Evolutionary conservation across 169 alveolate genomes (phyloP), one percentile per base, ranked within the genome.

Genomic region (Eimeria sp.): DNA sequence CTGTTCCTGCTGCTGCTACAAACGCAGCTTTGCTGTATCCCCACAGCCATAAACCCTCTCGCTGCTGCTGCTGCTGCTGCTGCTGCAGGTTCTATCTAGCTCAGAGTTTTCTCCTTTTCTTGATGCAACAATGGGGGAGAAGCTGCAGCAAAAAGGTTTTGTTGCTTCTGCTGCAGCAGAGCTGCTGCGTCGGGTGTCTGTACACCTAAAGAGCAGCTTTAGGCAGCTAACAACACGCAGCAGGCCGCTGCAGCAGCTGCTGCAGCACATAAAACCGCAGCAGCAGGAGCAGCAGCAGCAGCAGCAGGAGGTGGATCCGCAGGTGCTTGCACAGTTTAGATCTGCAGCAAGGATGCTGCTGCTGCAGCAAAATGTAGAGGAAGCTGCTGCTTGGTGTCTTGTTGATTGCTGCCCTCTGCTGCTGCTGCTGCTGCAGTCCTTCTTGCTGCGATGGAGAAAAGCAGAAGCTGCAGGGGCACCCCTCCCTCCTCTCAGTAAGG

Each of bases 101-200:
- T 40, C 88, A 2, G 88, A 78, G 16, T 14, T 49, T 6, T 78
- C 88, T 49, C 88, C 88, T n/a, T 45, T 78, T 78, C 25, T 22
- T 5, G 63, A 78, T 40, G 16, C 5, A 3, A 78, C 67, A 7
- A 78, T 78, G 88, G 88, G 67, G 30, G 88, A 78, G 43, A 9
- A 65, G 63, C 34, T 78, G 43, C 88, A 47, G 65, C 34, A 43
- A 13, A 43, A 13, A 25, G 88, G 88, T 25, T 78, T 78, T 78
- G 88, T 78, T 4, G 5, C 65, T 20, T 78, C 88, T 20, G 88
- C 18, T 30, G 88, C 88, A 78, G 88, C 54, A 22, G 88, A 78
- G 88, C 88, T 78, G 88, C 88, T 78, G 88, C 88, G 88, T 43
- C 16, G 54, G 63, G 67, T 78, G 88, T 78, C 88, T 78, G 88